Evolutionary conservation across 352 stramenopile genomes (phyloP).

Genomic region (Pythium phragmitis): DNA sequence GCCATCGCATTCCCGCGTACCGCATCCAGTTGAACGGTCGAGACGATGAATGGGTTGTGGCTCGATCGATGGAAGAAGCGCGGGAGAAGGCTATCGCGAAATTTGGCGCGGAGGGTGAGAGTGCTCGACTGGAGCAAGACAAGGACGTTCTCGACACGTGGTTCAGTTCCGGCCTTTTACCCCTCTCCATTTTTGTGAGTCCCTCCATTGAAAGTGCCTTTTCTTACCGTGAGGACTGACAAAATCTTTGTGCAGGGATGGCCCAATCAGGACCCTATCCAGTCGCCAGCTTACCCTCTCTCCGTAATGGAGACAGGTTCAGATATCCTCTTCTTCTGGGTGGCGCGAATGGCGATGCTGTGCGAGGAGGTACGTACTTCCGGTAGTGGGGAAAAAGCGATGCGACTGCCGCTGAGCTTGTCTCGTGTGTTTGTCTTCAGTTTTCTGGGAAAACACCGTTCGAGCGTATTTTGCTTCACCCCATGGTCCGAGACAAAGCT

Average conservation of each 20-base stretch:
- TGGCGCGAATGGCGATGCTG: constrained; percentile 97
- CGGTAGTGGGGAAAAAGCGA: neutral
- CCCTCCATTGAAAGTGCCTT: neutral
- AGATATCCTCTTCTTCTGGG: constrained; percentile 99
- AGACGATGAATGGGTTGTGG: constrained; percentile 69
- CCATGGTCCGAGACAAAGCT: constrained; percentile 97
- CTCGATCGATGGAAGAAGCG: constrained; percentile 87
- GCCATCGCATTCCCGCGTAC: constrained; percentile 99
- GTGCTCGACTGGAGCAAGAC: constrained; percentile 90
- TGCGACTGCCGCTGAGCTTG: neutral
- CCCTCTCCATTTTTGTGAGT: constrained; percentile 73
- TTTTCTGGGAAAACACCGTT: constrained; percentile 97
- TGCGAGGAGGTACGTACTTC: constrained; percentile 77
- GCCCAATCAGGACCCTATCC: constrained; percentile 47
- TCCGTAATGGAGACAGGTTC: constrained; percentile 98
- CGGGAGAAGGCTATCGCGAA: constrained; percentile 78
- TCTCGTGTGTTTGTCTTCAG: neutral
- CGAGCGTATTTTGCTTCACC: constrained; percentile 96
- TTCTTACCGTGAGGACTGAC: neutral
- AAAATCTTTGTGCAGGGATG: constrained; percentile 34
- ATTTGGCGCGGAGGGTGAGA: constrained; percentile 62
- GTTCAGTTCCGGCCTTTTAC: constrained; percentile 97
- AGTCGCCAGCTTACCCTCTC: constrained; percentile 95
- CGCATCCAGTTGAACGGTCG: constrained; percentile 72
- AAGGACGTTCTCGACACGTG: constrained; percentile 99